Conservation (phyloP, 495 filamentous ascomycete genomes). For the Trichoderma virens region DNA sequence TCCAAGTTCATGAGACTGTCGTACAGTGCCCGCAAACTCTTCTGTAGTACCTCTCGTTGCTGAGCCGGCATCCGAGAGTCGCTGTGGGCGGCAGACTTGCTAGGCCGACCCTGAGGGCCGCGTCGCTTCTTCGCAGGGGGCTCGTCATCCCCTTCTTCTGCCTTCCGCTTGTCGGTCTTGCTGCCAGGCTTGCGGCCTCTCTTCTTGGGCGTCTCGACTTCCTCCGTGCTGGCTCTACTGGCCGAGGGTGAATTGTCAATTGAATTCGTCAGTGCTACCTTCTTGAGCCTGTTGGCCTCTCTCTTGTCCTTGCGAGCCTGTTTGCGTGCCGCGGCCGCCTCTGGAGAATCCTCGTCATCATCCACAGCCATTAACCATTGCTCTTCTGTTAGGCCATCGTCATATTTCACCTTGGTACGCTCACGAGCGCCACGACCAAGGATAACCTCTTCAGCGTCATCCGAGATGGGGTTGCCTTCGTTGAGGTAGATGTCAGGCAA, state of each 20-base stretch:
- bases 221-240: constrained; percentile 73
- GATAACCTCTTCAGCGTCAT: constrained; percentile 65
- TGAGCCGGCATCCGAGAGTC: constrained; percentile 32
- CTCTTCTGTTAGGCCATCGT: constrained; percentile 95
- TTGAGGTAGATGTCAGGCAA: constrained; percentile 87
- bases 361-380: constrained; percentile 94
- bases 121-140: constrained; percentile 72
- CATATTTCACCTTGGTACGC: constrained; percentile 86
- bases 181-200: constrained; percentile 71
- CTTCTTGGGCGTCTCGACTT: constrained; percentile 53
- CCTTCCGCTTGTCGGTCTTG: constrained; percentile 75
- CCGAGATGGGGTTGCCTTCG: constrained; percentile 74
- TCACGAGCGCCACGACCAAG: constrained; percentile 89
- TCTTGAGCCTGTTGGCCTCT: constrained; percentile 64
- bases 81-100: constrained; percentile 39
- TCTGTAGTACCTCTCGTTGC: constrained; percentile 59
- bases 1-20: constrained; percentile 76
- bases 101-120: constrained; percentile 52
- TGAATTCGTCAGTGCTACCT: constrained; percentile 33
- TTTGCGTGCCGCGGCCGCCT: constrained; percentile 86
- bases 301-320: constrained; percentile 74
- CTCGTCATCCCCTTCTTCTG: constrained; percentile 72
- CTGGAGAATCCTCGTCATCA: constrained; percentile 87
- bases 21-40: constrained; percentile 64
- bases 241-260: constrained; percentile 67